Base-by-base conservation (phyloP, 352 stramenopile species). In the Phytophthora melonis region DNA sequence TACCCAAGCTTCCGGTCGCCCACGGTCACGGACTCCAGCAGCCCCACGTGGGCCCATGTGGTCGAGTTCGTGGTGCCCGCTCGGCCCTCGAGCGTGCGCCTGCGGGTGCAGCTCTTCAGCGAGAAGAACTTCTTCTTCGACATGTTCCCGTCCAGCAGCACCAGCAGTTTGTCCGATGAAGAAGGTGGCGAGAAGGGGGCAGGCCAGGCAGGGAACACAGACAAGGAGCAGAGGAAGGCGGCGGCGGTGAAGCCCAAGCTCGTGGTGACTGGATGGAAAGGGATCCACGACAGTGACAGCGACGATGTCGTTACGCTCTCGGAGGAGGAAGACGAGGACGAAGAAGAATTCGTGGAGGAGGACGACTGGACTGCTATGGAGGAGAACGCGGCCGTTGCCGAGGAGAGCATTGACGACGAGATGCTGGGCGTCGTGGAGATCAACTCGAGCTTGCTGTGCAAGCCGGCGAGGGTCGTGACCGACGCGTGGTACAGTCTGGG, bases 111-210 rank as follows among this genome's bases (percentile, higher is more conserved):
- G 57, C 52, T 95, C 7, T 91, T 84, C 64, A 91, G 79, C 56
- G 85, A 91, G 67, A 92, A 92, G 57, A 91, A 87, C 32, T 93
- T 93, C 63, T 94, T 93, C 70, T 95, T 95, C 64, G 88, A 95
- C 72, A 95, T 95, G 88, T 95, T 95, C 56, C 86, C 87, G 19
- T 73, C 67, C 30, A 77, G 64, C 23, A 72, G 4, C 9, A 64
- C 23, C 58, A 66, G 59, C 34, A 70, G 39, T 45, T 59, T 62
- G 21, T 67, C 58, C 6, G 50, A 77, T 9, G 67, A 72, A 39
- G 71, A 65, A 13, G 36, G 21, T 7, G 43, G 59, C 5, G 52
- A 47, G 19, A 34, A 18, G 14, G 68, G 3, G 5, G 14, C 39
- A 14, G 14, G 19, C 14, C 14, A 10, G 19, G 14, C 39, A 21